Base-by-base conservation (phyloP, 345 rosid species). In the Theobroma cacao region DNA sequence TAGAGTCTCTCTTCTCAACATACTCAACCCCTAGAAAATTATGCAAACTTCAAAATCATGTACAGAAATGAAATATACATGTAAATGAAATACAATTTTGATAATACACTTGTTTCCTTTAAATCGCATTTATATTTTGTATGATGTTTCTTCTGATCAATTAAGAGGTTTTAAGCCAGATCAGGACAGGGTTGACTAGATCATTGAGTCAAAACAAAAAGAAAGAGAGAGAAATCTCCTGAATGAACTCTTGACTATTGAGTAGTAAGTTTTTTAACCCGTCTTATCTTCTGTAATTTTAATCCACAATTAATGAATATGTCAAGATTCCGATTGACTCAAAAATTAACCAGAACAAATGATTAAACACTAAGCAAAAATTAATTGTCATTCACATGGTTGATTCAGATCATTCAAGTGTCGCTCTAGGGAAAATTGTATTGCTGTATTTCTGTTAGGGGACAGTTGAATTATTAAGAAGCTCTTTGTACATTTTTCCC, bases 1-100 rank as follows among this genome's bases (percentile, higher is more conserved):
- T 12, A 38, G 5, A 40, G 85, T 78, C 31, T 80, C 82, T 20
- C 41, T 80, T 62, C 86, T 88, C 41, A 88, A 84, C 79, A 80
- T 77, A 1, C 22, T 34, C 22, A 34, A 0, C 18, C 26, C 0
- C 0, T 38, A 20, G 67, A 33, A 18, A 62, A 18, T 59, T 59
- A 14, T 61, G 43, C 62, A 79, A 33, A 81, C 79, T 45, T 74
- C 83, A 24, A n/a, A n/a, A 18, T 78, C 31, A 33, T 63, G 28
- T 31, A 82, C 14, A 78, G 79, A 7, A 84, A 63, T 34, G 45
- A 18, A 4, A 63, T 63, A 63, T 34, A 34, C 34, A 30, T 59
- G 11, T 13, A 59, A 59, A 59, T 48, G 53, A 48, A 48, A 45
- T 45, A 11, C 2, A 12, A 3, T 30, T 60, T 60, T 60, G 38